phyloP scores from a whole-genome alignment of 2,329 filamentous ascomycete genomes.

The Fusarium neocosmosporiellum region DNA sequence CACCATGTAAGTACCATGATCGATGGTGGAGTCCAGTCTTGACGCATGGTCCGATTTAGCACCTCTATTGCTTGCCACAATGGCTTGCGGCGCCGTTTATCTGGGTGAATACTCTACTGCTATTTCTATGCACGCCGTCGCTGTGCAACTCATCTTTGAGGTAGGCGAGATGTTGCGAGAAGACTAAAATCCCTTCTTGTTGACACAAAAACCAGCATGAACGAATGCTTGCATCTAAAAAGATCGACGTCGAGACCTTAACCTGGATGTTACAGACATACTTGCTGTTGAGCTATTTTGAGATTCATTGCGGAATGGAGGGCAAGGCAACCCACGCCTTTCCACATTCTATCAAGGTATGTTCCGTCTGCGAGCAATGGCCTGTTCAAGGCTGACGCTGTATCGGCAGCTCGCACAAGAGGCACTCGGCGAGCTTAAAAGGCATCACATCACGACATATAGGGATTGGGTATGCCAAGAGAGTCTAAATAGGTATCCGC shows the following conservation, averaged over 20 bases:
- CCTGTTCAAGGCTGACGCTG: not conserved
- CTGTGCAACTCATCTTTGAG: not conserved
- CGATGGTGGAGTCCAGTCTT: not conserved
- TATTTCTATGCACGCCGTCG: not conserved
- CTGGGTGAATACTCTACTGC: slow-evolving; percentile 6
- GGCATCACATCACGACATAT: not conserved
- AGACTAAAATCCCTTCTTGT: not conserved
- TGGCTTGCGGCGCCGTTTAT: slow-evolving; percentile 5
- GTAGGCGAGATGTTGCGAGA: not conserved
- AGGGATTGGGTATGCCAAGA: not conserved
- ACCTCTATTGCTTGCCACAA: not conserved
- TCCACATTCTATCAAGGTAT: not conserved
- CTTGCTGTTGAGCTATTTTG: slow-evolving; percentile 1
- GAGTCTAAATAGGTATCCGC: not conserved
- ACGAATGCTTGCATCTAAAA: not conserved
- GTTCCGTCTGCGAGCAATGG: not conserved
- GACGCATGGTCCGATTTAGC: not conserved
- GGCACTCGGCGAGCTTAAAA: not conserved
- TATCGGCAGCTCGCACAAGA: not conserved
- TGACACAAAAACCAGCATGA: not conserved
- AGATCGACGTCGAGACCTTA: not conserved
- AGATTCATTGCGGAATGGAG: not conserved
- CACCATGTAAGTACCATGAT: not conserved
- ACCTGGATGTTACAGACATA: slow-evolving; percentile 8
- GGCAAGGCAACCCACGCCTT: not conserved